Percentiles rank a stretch among this genome's conserved stretches.
Conservation (phyloP, 23 red algal genomes). For the Cyanidium caldarium region DNA sequence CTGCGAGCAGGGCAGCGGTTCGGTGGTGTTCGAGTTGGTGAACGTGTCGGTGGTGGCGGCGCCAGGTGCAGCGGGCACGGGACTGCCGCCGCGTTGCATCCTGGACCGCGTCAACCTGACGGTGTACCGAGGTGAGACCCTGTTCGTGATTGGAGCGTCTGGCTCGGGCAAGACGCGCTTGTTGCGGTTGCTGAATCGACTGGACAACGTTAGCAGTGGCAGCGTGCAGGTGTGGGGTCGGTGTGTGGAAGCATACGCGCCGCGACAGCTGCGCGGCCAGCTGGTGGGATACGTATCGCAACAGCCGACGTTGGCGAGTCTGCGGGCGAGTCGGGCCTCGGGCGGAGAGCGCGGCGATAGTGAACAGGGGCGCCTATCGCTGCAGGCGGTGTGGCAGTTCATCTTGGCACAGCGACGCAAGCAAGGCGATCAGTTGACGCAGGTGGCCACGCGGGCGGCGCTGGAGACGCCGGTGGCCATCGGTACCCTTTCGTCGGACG, state of each 20-base stretch:
- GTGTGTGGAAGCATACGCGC: background rate
- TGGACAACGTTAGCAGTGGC: background rate
- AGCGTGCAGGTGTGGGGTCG: background rate
- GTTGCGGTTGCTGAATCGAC: conserved; percentile 6
- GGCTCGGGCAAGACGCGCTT: conserved; percentile 13
- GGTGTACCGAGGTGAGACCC: background rate
- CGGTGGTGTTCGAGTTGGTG: background rate
- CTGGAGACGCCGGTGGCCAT: background rate
- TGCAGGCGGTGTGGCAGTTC: background rate
- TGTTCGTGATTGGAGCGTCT: conserved; percentile 15
- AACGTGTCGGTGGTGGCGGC: background rate
- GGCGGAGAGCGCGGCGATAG: too few relatives aligned
- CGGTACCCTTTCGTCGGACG: background rate
- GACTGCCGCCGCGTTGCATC: background rate
- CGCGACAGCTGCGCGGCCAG: background rate
- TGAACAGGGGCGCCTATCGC: background rate
- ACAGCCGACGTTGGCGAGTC: background rate
- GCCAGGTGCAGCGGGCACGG: background rate
- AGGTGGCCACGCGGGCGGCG: background rate
- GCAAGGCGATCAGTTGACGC: background rate
- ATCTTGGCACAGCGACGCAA: background rate
- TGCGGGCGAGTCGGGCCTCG: background rate
- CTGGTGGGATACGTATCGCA: background rate
- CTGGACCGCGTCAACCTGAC: background rate
- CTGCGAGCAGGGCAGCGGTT: too few relatives aligned